phyloP scores from a whole-genome alignment of 768 basidiomycete species.

The Cystobasidium onofrii region DNA sequence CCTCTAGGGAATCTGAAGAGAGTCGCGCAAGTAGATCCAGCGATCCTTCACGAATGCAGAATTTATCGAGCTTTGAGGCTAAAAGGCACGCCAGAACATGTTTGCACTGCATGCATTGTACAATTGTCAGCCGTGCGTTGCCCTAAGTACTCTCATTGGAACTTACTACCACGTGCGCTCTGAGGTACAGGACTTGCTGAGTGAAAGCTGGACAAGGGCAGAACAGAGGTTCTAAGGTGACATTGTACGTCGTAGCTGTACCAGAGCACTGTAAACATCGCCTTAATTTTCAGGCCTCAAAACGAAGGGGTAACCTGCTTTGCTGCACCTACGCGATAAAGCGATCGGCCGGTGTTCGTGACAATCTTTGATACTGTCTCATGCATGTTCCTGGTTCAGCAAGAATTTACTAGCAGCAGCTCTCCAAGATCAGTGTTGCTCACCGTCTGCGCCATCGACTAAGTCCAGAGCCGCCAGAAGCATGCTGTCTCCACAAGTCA shows the following conservation, averaged over 20 bases:
- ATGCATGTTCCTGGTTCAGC: not conserved
- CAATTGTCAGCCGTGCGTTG: too few species aligned
- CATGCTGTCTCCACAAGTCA: slow-evolving; percentile 29
- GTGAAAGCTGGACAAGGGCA: slow-evolving; percentile 28
- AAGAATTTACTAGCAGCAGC: not conserved
- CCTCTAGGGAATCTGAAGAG: not conserved
- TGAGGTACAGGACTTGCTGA: slow-evolving; percentile 25
- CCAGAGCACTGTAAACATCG: slow-evolving; percentile 4
- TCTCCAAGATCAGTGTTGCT: not conserved
- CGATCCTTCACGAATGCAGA: slow-evolving; percentile 5
- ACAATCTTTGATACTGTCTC: slow-evolving; percentile 11
- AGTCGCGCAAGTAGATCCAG: slow-evolving; percentile 21
- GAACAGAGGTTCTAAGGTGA: slow-evolving; percentile 20
- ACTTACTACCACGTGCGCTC: slow-evolving; percentile 21
- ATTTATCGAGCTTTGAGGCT: not conserved
- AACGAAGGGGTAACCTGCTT: not conserved
- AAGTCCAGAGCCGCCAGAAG: slow-evolving; percentile 30
- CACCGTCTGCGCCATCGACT: slow-evolving; percentile 20
- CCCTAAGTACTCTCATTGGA: too few species aligned
- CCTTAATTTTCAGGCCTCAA: not conserved
- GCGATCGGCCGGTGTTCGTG: not conserved
- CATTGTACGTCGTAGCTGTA: slow-evolving; percentile 10
- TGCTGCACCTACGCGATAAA: slow-evolving; percentile 6
- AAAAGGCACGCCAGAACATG: slow-evolving; percentile 21
- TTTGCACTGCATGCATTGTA: slow-evolving; percentile 16